Base-by-base conservation (phyloP, 2,329 filamentous ascomycete genomes). In the Aotearoamyces nothofagi region DNA sequence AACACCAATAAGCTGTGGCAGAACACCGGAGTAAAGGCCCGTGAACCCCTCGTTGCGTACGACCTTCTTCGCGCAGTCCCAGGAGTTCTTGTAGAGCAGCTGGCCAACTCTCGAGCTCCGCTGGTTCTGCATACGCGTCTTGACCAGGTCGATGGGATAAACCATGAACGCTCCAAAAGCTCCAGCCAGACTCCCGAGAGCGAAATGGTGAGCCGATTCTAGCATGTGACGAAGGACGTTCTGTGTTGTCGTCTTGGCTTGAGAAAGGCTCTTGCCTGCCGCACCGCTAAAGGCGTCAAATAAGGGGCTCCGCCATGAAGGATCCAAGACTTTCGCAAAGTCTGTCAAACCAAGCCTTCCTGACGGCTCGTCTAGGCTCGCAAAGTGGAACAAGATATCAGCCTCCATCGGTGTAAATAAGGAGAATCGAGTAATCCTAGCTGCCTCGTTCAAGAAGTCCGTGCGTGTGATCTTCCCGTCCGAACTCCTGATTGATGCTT, bases 161-260 rank as follows among this genome's bases (percentile, higher is more conserved):
- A 98, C 90, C 83, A 98, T 94, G 53, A 98, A 96, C 9, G 90
- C 90, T 52, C 90, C 90, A 50, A 98, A 98, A 7, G 90, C 90
- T 56, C 90, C 90, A 5, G 90, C 90, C 42, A 93, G 42, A 51
- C 80, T 84, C 34, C 90, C 90, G 5, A 98, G 70, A 3, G 61
- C 73, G 51, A 98, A 98, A 62, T 92, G 86, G 55, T 94, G 92
- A 2, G 64, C 69, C 1, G 86, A 92, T 49, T 86, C 79, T 9
- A 81, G 55, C 17, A 83, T 50, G 31, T 69, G 60, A 38, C 73
- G 58, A 10, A 92, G 42, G 36, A 84, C 42, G 34, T 64, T 58
- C 43, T 64, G 58, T 8, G 67, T 60, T 17, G 54, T 60, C 4
- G 69, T 60, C 35, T 68, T 68, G 1, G 63, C 63, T 43, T 67